Conservation (phyloP, 495 filamentous ascomycete genomes). For the Xylaria telfairii region DNA sequence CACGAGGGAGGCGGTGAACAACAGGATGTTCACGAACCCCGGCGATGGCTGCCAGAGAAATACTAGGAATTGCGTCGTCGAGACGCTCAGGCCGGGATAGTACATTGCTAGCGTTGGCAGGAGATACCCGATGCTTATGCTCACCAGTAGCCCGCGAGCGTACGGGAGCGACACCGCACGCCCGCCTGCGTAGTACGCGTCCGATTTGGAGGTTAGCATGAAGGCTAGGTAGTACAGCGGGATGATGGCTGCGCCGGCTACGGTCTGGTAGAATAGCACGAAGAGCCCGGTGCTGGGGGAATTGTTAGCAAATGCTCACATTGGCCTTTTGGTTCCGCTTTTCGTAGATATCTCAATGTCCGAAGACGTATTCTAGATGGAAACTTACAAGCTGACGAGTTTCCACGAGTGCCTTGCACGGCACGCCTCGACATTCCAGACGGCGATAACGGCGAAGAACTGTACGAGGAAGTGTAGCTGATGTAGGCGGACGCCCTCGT, state of each 20-base stretch:
- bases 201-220: slow-evolving; percentile 14
- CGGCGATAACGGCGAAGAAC: slow-evolving; percentile 37
- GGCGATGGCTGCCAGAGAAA: slow-evolving; percentile 49
- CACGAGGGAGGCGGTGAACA: slow-evolving; percentile 28
- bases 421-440: slow-evolving; percentile 42
- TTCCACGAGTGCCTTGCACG: slow-evolving; percentile 34
- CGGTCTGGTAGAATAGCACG: slow-evolving; percentile 40
- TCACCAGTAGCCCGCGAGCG: slow-evolving; percentile 44
- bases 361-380: background rate
- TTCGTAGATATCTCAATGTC: background rate
- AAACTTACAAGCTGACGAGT: slow-evolving; percentile 39
- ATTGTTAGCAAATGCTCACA: background rate
- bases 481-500: slow-evolving; percentile 29
- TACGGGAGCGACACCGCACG: slow-evolving; percentile 34
- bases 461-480: slow-evolving; percentile 36
- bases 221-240: slow-evolving; percentile 45
- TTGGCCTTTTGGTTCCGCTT: background rate
- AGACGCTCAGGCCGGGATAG: slow-evolving; percentile 28
- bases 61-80: slow-evolving; percentile 38
- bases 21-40: slow-evolving; percentile 34
- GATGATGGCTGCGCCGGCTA: slow-evolving; percentile 42
- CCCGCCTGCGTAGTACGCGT: slow-evolving; percentile 36
- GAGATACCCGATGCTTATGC: slow-evolving; percentile 39
- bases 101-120: slow-evolving; percentile 44
- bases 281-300: slow-evolving; percentile 32